phyloP scores from a whole-genome alignment of 257 asterid genomes.

The Capsicum baccatum region DNA sequence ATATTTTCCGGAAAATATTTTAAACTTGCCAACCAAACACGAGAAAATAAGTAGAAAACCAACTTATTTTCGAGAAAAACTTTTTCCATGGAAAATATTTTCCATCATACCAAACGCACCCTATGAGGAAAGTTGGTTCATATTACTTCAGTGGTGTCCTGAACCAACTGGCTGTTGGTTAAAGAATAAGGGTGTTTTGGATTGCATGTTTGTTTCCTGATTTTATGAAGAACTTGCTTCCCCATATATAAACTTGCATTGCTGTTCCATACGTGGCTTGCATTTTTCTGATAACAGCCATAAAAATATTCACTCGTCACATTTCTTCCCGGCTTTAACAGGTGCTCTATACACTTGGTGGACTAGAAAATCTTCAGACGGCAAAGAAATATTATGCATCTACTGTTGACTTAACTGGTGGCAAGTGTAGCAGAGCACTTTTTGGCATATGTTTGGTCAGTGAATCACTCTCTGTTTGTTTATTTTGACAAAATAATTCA shows the following conservation, averaged over 20 bases:
- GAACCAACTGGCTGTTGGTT: not conserved
- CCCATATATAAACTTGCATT: not conserved
- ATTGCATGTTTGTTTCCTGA: constrained; percentile 1
- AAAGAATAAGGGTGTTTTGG: not conserved
- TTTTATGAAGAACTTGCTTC: constrained; percentile 1
- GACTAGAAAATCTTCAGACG: constrained; percentile 86
- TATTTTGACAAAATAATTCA: not conserved
- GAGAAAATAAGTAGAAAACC: too few species aligned
- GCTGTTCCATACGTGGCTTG: not conserved
- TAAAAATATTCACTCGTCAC: not conserved
- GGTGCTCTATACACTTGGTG: constrained; percentile 97
- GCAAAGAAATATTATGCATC: constrained; percentile 96
- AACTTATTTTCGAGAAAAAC: too few species aligned
- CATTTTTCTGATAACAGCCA: constrained; percentile 9
- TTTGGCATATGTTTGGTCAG: constrained; percentile 94
- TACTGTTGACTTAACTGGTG: constrained; percentile 89
- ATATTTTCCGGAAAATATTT: too few species aligned
- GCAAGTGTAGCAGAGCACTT: constrained; percentile 90
- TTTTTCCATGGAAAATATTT: too few species aligned
- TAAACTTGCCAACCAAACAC: too few species aligned
- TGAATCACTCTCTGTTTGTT: constrained; percentile 34
- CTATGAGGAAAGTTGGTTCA: not conserved
- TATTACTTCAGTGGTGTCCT: not conserved
- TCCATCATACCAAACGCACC: too few species aligned
- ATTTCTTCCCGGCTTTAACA: constrained; percentile 25